Percentiles rank a stretch among this genome's conserved stretches.
Conservation (phyloP, 352 stramenopile genomes). For the Globisporangium mamillatum region DNA sequence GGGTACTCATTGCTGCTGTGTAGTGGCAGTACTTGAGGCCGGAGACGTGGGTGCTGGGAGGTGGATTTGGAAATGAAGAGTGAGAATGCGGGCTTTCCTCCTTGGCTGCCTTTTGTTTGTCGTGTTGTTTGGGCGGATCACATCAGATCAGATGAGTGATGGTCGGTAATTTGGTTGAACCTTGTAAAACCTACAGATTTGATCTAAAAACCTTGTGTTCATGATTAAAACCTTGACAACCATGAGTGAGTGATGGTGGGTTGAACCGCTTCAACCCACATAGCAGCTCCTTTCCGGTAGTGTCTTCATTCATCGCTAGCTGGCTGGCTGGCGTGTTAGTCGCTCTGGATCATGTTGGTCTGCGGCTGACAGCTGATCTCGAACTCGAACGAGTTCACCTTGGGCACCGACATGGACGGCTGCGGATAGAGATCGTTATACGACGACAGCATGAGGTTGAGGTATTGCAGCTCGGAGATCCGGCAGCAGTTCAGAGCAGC, state of each 20-base stretch:
- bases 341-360: too few species aligned
- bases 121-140: not conserved
- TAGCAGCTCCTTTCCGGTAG: not conserved
- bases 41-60: constrained; percentile 1
- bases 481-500: not conserved
- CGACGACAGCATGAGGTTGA: not conserved
- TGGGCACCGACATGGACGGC: not conserved
- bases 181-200: not conserved
- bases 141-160: not conserved
- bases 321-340: too few species aligned
- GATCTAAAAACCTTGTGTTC: not conserved
- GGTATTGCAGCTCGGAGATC: not conserved
- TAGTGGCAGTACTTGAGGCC: not conserved
- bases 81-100: not conserved
- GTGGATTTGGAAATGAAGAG: constrained; percentile 3
- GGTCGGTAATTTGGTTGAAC: not conserved
- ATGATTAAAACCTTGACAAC: not conserved
- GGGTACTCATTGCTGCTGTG: not conserved
- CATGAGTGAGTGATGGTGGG: not conserved
- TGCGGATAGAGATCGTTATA: too few species aligned
- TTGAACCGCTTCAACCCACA: not conserved
- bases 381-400: not conserved
- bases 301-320: too few species aligned
- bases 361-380: too few species aligned
- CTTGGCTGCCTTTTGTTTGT: not conserved